Evolutionary conservation across 495 filamentous ascomycete species (phyloP).

Genomic region (Mycothermus thermophilus): DNA sequence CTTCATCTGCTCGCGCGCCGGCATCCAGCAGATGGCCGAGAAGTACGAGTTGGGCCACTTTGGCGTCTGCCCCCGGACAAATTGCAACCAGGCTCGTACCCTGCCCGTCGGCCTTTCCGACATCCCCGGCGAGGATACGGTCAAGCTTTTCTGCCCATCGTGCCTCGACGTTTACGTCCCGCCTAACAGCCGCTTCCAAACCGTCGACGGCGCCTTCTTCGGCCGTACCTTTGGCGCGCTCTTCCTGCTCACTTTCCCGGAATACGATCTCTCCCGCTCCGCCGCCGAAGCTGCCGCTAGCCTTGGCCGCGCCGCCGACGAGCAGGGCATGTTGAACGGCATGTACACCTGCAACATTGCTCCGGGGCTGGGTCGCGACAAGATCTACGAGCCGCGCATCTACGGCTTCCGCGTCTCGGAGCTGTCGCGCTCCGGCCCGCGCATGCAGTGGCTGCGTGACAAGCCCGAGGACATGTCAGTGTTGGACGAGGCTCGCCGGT

Average conservation of each 20-base stretch:
- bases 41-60: constrained; percentile 97
- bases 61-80: constrained; percentile 77
- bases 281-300: constrained; percentile 31
- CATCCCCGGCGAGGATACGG: constrained; percentile 89
- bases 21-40: constrained; percentile 97
- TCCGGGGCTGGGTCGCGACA: constrained; percentile 68
- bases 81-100: constrained; percentile 75
- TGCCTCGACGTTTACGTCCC: constrained; percentile 96
- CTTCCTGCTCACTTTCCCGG: constrained; percentile 97
- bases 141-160: constrained; percentile 94
- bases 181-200: constrained; percentile 92
- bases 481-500: constrained; percentile 62
- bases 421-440: constrained; percentile 66
- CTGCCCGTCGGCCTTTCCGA: constrained; percentile 88
- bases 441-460: constrained; percentile 92
- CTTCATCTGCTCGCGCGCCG: constrained; percentile 92
- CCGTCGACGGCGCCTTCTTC: constrained; percentile 97
- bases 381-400: constrained; percentile 87
- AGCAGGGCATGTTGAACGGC: constrained; percentile 60
- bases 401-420: constrained; percentile 94
- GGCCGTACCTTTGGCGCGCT: constrained; percentile 85
- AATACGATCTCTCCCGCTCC: constrained; percentile 61
- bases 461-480: constrained; percentile 66
- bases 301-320: constrained; percentile 26
- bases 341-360: constrained; percentile 69